Percentiles rank a stretch among this genome's conserved stretches.
Evolutionary conservation across 345 rosid species (phyloP).

Genomic region (Populus nigra): DNA sequence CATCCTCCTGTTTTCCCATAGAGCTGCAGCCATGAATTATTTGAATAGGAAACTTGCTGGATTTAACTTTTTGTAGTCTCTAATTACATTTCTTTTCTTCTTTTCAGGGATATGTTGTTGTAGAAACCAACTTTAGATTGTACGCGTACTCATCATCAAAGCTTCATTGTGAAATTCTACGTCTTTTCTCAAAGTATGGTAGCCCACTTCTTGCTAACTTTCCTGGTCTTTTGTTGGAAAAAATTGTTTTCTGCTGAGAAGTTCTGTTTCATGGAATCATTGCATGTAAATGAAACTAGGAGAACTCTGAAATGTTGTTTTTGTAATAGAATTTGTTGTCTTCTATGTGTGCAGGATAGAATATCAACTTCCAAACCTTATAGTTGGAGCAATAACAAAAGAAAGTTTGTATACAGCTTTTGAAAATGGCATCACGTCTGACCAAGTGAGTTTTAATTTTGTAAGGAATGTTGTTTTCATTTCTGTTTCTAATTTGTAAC

Average conservation of each 20-base stretch:
- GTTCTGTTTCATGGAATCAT: too few relatives aligned
- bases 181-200: constrained; percentile 80
- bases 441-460: constrained; percentile 50
- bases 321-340: neutral
- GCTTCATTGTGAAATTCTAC: constrained; percentile 84
- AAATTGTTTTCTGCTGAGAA: neutral
- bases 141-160: constrained; percentile 93
- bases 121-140: constrained; percentile 92
- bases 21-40: neutral
- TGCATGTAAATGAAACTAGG: too few relatives aligned
- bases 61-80: neutral
- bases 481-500: neutral
- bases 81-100: constrained; percentile 13
- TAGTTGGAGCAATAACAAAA: constrained; percentile 84
- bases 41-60: neutral
- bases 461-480: neutral
- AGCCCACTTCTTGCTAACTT: neutral
- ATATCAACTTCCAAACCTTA: constrained; percentile 93
- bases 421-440: constrained; percentile 87
- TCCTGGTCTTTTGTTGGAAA: neutral
- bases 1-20: neutral
- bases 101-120: constrained; percentile 79
- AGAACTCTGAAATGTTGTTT: too few relatives aligned
- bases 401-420: constrained; percentile 86
- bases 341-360: constrained; percentile 60